phyloP scores from a whole-genome alignment of 257 asterid genomes.

The Nicotiana tabacum region DNA sequence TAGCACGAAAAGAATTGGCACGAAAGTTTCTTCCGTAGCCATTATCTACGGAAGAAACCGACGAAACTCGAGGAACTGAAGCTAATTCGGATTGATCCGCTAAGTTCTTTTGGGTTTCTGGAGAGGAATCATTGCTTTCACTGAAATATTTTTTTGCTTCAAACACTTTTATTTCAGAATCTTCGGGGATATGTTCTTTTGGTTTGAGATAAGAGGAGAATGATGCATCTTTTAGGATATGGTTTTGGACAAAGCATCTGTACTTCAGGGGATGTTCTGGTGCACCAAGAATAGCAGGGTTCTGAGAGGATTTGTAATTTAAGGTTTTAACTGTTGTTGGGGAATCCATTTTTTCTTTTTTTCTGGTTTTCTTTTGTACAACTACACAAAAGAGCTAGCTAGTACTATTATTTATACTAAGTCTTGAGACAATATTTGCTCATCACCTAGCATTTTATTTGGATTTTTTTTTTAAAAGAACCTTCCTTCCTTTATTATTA shows the following conservation, averaged over 20 bases:
- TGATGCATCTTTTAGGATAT: constrained; percentile 33
- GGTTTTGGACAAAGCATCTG: constrained; percentile 27
- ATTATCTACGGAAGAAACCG: constrained; percentile 47
- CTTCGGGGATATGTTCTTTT: constrained; percentile 25
- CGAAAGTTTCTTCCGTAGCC: constrained; percentile 44
- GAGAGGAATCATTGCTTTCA: constrained; percentile 29
- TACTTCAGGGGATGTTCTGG: constrained; percentile 40
- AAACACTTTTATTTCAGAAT: constrained; percentile 70
- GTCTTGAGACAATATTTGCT: background rate
- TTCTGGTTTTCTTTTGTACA: background rate
- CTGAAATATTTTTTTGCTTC: constrained; percentile 84
- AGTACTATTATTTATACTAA: constrained; percentile 2
- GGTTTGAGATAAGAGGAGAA: constrained; percentile 50
- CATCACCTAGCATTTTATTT: background rate
- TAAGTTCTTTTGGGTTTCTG: constrained; percentile 8
- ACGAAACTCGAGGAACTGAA: constrained; percentile 12
- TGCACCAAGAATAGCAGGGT: constrained; percentile 36
- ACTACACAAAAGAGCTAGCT: background rate
- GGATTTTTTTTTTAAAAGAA: background rate
- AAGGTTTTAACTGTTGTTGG: constrained; percentile 31
- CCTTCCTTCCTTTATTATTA: no score
- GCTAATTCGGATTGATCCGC: background rate
- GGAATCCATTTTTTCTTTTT: constrained; percentile 39
- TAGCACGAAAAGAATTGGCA: constrained; percentile 52
- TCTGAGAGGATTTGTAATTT: constrained; percentile 42